phyloP scores from a whole-genome alignment of 108 stramenopile genomes.

The Cylindrotheca fusiformis region DNA sequence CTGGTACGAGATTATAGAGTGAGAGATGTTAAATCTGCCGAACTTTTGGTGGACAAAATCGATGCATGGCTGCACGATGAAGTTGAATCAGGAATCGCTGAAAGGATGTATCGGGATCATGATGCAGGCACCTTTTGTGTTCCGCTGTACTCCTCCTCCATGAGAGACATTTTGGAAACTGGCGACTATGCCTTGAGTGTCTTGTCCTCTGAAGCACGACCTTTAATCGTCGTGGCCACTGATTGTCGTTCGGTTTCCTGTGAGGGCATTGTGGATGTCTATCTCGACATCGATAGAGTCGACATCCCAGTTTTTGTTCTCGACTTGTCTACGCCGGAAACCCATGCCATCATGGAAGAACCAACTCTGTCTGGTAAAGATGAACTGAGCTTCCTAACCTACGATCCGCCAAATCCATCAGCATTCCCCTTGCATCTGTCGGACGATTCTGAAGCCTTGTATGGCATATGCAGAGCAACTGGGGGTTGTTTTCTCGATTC shows the following conservation, averaged over 20 bases:
- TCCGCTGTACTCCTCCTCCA: slow-evolving; percentile 44
- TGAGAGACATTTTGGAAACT: slow-evolving; percentile 66
- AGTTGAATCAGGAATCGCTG: slow-evolving; percentile 68
- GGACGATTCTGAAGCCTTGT: slow-evolving; percentile 59
- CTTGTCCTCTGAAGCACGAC: slow-evolving; percentile 66
- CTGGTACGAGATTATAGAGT: slow-evolving; percentile 76
- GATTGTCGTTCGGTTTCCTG: slow-evolving; percentile 71
- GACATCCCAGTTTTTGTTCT: slow-evolving; percentile 70
- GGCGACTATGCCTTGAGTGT: slow-evolving; percentile 72
- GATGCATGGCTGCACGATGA: slow-evolving; percentile 64
- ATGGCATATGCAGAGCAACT: slow-evolving; percentile 45
- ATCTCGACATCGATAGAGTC: slow-evolving; percentile 45
- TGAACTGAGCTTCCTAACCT: slow-evolving; percentile 36
- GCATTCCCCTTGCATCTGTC: slow-evolving; percentile 58
- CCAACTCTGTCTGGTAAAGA: not conserved
- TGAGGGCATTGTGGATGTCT: slow-evolving; percentile 55
- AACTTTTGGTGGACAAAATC: slow-evolving; percentile 46
- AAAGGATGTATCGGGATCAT: slow-evolving; percentile 40
- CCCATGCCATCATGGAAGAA: slow-evolving; percentile 10
- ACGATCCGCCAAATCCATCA: slow-evolving; percentile 36
- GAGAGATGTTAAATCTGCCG: slow-evolving; percentile 47
- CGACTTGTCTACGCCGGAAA: slow-evolving; percentile 48
- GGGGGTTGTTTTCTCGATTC: slow-evolving; percentile 68
- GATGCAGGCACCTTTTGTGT: slow-evolving; percentile 32
- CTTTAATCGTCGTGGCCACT: slow-evolving; percentile 62